Evolutionary conservation across 2,329 filamentous ascomycete genomes (phyloP).

Genomic region (Xylariaceae sp.): DNA sequence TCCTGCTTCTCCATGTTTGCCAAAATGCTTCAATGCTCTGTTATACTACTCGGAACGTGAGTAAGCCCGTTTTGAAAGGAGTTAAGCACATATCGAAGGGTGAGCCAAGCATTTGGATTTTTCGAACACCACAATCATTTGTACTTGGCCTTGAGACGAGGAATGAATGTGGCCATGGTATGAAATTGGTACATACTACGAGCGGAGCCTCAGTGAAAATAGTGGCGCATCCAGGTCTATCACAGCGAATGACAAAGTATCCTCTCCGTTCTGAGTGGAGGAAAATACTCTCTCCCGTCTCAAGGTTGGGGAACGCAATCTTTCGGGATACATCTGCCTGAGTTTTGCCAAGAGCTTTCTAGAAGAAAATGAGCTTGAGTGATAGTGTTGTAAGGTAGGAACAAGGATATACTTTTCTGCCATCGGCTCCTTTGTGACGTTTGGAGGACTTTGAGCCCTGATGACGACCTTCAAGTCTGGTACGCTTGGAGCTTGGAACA

Average conservation of each 20-base stretch:
- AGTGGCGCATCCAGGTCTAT: slow-evolving; percentile 15
- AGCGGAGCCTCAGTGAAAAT: slow-evolving; percentile 24
- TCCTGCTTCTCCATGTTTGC: slow-evolving; percentile 15
- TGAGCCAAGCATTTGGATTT: too few species aligned
- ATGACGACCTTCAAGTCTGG: slow-evolving; percentile 4
- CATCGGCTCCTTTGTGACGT: slow-evolving; percentile 12
- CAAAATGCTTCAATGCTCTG: slow-evolving; percentile 26
- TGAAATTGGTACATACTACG: slow-evolving; percentile 1
- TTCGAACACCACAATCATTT: too few species aligned
- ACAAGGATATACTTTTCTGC: slow-evolving; percentile 13
- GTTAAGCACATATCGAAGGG: too few species aligned
- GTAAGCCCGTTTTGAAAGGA: too few species aligned
- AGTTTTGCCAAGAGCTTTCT: slow-evolving; percentile 3
- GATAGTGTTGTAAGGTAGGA: background rate
- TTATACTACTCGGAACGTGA: slow-evolving; percentile 10
- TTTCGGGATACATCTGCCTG: slow-evolving; percentile 16
- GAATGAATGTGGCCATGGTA: too few species aligned
- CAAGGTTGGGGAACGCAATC: slow-evolving; percentile 24
- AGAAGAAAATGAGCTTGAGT: slow-evolving; percentile 7
- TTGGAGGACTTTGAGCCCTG: slow-evolving; percentile 9
- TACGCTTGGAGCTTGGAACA: slow-evolving; percentile 11
- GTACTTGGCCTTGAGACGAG: too few species aligned
- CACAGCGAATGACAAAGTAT: slow-evolving; percentile 26
- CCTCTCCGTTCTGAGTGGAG: slow-evolving; percentile 19
- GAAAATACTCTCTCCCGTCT: slow-evolving; percentile 25